phyloP scores from a whole-genome alignment of 2,329 filamentous ascomycete genomes.

The Fusarium siculi region DNA sequence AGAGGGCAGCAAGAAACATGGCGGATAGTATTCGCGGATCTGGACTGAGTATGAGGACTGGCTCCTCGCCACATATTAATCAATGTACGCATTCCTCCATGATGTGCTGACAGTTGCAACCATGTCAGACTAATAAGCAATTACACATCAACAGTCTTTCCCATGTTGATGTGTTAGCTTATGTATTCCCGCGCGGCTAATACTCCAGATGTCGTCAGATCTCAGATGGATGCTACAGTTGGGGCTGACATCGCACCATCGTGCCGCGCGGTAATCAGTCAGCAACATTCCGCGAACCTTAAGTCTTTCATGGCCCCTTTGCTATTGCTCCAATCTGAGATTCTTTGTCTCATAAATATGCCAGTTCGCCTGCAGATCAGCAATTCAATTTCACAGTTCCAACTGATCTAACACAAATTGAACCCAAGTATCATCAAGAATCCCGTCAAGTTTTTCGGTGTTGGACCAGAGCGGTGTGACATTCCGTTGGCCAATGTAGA shows the following conservation, averaged over 20 bases:
- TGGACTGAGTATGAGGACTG: accelerated
- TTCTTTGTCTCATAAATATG: no score
- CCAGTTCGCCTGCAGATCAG: no score
- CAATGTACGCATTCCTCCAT: not conserved
- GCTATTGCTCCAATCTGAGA: accelerated
- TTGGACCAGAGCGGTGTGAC: accelerated
- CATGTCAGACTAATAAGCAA: not conserved
- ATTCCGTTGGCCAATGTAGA: accelerated
- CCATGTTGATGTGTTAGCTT: accelerated
- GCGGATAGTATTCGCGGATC: accelerated
- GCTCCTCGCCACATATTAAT: not conserved
- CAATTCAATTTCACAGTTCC: not conserved
- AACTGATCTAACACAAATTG: no score
- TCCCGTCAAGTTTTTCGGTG: no score
- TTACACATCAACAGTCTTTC: no score
- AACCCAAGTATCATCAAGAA: no score
- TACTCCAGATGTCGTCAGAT: not conserved
- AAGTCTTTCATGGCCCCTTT: accelerated
- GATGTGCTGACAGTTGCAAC: not conserved
- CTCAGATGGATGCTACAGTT: not conserved
- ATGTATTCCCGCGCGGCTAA: not conserved
- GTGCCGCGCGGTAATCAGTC: not conserved
- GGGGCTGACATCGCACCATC: not conserved
- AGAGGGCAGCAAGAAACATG: not conserved
- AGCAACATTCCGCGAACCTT: not conserved